Base-by-base conservation (phyloP, 2,329 filamentous ascomycete genomes). In the Aspergillus pseudotamarii region DNA sequence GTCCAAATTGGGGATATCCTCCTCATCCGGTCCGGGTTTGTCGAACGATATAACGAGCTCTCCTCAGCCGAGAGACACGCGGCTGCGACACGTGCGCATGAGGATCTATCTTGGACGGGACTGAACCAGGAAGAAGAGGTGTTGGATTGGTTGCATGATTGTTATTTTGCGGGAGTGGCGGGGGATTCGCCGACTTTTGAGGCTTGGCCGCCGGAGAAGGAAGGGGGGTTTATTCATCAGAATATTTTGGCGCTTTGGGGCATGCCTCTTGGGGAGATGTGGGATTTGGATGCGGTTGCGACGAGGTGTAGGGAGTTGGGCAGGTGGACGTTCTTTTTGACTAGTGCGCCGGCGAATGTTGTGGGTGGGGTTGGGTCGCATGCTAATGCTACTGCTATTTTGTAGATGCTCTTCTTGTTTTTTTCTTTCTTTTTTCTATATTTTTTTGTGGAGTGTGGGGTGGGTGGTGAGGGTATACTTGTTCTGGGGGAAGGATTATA, bases 91-190 rank as follows among this genome's bases (percentile, higher is more conserved):
- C 74, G 78, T 16, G 64, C 59, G 50, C 77, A 79, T 46, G 80
- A 79, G 9, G 75, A 79, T 3, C 74, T 81, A 56, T 60, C 75
- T 10, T 87, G 81, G 69, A 82, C 81, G 0, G 85, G 85, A 0
- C 61, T 87, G 3, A 80, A 80, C 54, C 84, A 86, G 66, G 83
- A 85, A 57, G 76, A 85, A 55, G 83, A 83, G 51, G 83, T 88
- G 4, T 78, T 86, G 9, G 83, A 86, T 59, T 92, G 89, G 89
- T 66, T 92, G 63, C 89, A 91, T 79, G 88, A 92, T 70, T 86
- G 84, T 67, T 88, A 89, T 58, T 91, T 92, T 68, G 82, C 89
- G 0, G 87, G 86, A 0, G 88, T 90, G 1, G 88, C 84, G 0
- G 87, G 87, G 0, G 90, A 92, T 71, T 79, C 83, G 14, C 85